Percentiles rank a stretch among this genome's conserved stretches.
phyloP scores from a whole-genome alignment of 495 filamentous ascomycete genomes.

The Collariella sp. region DNA sequence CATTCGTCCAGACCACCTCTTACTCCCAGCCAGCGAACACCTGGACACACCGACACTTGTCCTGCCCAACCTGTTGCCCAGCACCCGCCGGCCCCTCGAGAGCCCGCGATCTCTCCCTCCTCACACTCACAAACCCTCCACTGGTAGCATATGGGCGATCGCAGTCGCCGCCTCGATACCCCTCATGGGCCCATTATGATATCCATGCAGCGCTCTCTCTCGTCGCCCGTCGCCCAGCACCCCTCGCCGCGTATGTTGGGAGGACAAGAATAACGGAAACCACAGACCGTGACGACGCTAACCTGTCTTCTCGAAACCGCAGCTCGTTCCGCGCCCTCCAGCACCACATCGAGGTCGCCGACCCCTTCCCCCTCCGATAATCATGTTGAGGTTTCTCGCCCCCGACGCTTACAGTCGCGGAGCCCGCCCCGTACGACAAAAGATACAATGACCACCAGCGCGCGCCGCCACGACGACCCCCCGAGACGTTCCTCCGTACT shows the following conservation, averaged over 20 bases:
- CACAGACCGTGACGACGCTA: constrained; percentile 25
- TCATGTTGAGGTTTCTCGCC: constrained; percentile 35
- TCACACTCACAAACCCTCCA: constrained; percentile 7
- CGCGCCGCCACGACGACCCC: constrained; percentile 30
- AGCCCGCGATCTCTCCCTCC: constrained; percentile 8
- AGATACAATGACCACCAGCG: constrained; percentile 25
- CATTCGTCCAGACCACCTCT: constrained; percentile 3
- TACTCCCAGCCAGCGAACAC: too few relatives aligned
- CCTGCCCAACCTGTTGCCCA: background rate
- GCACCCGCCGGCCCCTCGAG: background rate
- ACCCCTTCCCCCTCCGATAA: constrained; percentile 37
- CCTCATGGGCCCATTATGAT: constrained; percentile 44
- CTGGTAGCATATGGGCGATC: constrained; percentile 26
- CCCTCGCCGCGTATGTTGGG: constrained; percentile 43
- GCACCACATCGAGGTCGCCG: constrained; percentile 32
- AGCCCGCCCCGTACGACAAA: constrained; percentile 34
- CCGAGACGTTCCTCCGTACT: constrained; percentile 32
- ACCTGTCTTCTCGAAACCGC: constrained; percentile 18
- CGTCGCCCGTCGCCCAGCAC: constrained; percentile 44
- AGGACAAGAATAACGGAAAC: background rate
- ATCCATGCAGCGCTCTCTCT: constrained; percentile 48
- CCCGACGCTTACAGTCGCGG: constrained; percentile 34
- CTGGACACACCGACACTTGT: background rate
- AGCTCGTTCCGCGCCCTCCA: constrained; percentile 27
- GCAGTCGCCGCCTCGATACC: constrained; percentile 16